Base-by-base conservation (phyloP, 2,329 filamentous ascomycete genomes). In the Penicillium sclerotigenum region DNA sequence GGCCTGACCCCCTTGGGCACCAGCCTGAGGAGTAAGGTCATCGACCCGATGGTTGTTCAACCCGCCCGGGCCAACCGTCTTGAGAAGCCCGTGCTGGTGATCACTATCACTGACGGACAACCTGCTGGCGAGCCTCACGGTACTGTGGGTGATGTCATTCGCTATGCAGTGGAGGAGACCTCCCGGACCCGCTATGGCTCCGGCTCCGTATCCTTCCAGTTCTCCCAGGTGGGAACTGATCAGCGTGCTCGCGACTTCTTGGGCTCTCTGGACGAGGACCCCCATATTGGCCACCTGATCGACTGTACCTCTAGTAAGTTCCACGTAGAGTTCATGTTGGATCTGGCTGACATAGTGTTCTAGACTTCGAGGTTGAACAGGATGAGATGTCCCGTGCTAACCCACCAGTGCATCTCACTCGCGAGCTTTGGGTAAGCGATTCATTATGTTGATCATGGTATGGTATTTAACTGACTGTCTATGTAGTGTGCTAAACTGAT, bases 211-310 rank as follows among this genome's bases (percentile, higher is more conserved):
- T 80, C 83, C 0, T 87, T 87, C 75, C 84, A 88, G 66, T 87
- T 88, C 66, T 85, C 85, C 0, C 86, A 88, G 64, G 86, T 88
- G 47, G 86, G 86, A 59, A 87, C 87, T 63, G 86, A 88, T 64
- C 76, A 81, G 67, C 81, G 81, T 61, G 86, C 86, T 2, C 81
- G 82, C 52, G 81, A 86, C 58, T 88, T 87, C 77, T 75, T 88
- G 46, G 72, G 77, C 47, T 82, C 82, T 64, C 78, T 88, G n/a
- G 86, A 88, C 63, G 80, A 83, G 59, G 84, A 88, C 57, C 83
- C 84, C 13, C 71, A 72, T 22, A 81, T 88, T 64, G 86, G 86
- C 46, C 71, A 77, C 16, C 73, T 87, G 69, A 81, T 88, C 55
- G 85, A 88, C 70, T 88, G 85, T 75, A 88, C 85, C 54, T 87